Percentiles rank a stretch among this genome's conserved stretches.
Evolutionary conservation across 2,329 filamentous ascomycete species (phyloP).

Genomic region (Hypoxylon sp.): DNA sequence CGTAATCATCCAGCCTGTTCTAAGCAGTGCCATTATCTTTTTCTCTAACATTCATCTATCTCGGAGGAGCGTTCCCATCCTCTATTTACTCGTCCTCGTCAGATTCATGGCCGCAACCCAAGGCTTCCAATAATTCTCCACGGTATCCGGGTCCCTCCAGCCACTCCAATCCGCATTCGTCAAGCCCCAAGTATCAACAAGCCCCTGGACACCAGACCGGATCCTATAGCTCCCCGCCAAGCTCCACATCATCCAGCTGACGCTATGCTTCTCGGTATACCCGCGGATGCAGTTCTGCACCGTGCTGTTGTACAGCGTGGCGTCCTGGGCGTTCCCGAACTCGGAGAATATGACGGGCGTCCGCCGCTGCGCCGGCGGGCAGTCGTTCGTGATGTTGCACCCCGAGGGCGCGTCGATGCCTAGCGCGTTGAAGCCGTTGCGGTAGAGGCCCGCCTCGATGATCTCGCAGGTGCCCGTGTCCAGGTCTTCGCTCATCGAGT

Average conservation of each 20-base stretch:
- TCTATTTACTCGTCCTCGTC: constrained; percentile 21
- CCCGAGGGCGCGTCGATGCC: constrained; percentile 56
- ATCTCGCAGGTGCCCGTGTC: constrained; percentile 61
- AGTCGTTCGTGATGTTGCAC: constrained; percentile 54
- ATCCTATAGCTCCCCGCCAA: constrained; percentile 63
- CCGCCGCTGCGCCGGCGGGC: constrained; percentile 54
- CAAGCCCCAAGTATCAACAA: constrained; percentile 63
- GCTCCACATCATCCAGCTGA: constrained; percentile 65
- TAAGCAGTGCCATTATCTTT: neutral
- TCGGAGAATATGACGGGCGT: constrained; percentile 63
- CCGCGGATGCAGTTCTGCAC: constrained; percentile 60
- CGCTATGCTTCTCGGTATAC: constrained; percentile 58
- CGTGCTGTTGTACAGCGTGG: constrained; percentile 57
- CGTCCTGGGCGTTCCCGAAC: constrained; percentile 61
- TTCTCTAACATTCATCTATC: neutral
- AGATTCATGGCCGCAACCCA: constrained; percentile 60
- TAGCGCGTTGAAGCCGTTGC: constrained; percentile 63
- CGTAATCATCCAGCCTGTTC: neutral
- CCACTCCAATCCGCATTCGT: constrained; percentile 61
- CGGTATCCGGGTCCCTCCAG: constrained; percentile 59
- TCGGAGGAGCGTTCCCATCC: neutral
- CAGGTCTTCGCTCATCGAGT: constrained; percentile 57
- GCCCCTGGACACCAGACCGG: constrained; percentile 58
- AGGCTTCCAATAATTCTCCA: constrained; percentile 64
- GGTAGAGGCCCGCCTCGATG: constrained; percentile 63